These are phyloP conservation scores for Tetragonia tetragonoides DNA, from an alignment of 148 eudicot species.

Conservation along the genomic window DNA sequence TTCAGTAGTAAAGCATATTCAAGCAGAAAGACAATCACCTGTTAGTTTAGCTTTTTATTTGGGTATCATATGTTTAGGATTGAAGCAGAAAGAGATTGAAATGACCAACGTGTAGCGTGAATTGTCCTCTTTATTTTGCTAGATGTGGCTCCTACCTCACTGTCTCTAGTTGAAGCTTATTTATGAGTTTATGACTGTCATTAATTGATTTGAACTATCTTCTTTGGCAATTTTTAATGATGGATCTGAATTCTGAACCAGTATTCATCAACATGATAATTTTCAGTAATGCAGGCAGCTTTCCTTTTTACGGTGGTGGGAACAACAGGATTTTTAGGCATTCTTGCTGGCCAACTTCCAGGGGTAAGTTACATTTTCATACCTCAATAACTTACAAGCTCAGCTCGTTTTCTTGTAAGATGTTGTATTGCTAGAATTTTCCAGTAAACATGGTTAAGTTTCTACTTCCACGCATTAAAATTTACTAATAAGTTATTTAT, in stretches of 20 bases:
- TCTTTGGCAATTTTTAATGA: not conserved
- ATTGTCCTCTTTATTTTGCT: no score
- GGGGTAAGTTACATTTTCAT: slow-evolving; percentile 55
- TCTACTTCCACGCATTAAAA: not conserved
- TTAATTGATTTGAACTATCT: no score
- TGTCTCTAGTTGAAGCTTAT: no score
- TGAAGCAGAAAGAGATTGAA: no score
- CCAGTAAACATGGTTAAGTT: not conserved
- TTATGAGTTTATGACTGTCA: no score
- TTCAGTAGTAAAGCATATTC: not conserved
- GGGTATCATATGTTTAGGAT: no score
- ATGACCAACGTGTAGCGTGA: no score
- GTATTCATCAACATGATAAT: slow-evolving; percentile 50
- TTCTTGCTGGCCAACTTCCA: slow-evolving; percentile 95
- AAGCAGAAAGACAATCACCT: not conserved
- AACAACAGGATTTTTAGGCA: slow-evolving; percentile 68
- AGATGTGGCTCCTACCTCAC: not conserved
- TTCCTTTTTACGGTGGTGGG: slow-evolving; percentile 93
- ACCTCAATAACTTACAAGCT: slow-evolving; percentile 1
- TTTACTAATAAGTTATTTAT: not conserved
- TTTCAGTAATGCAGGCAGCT: slow-evolving; percentile 95
- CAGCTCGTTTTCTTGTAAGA: not conserved
- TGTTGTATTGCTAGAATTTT: slow-evolving; percentile 4
- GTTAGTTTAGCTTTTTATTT: not conserved
- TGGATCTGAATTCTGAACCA: not conserved